Conservation (phyloP, 768 basidiomycete genomes). For the Suillus brevipes region DNA sequence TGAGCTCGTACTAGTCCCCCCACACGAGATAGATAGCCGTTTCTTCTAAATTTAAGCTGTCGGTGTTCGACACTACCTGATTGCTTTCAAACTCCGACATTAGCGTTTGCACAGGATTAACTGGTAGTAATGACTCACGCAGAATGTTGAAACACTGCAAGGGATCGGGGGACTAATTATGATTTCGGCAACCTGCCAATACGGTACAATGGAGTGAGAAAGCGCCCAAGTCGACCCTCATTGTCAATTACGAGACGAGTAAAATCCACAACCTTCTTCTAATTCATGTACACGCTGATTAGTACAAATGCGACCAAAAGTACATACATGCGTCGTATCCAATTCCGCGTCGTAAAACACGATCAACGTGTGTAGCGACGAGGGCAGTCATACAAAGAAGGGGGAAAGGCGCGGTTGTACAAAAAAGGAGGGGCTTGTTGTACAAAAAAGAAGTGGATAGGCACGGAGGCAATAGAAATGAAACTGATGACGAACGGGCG, state of each 20-base stretch:
- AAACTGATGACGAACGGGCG: neutral
- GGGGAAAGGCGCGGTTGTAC: neutral
- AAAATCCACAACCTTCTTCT: neutral
- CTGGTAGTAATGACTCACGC: neutral
- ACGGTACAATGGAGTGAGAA: too few species aligned
- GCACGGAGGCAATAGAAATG: constrained; percentile 1
- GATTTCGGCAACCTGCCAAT: neutral
- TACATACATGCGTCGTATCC: constrained; percentile 3
- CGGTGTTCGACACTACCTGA: too few species aligned
- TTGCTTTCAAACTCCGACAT: too few species aligned
- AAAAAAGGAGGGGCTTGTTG: neutral
- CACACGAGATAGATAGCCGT: too few species aligned
- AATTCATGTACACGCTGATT: neutral
- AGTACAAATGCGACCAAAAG: constrained; percentile 1
- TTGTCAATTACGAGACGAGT: neutral
- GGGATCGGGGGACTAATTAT: neutral
- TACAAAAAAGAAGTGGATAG: neutral
- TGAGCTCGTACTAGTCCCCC: too few species aligned
- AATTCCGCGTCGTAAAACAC: neutral
- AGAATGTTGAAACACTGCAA: neutral
- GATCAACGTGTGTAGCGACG: neutral
- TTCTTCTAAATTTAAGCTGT: too few species aligned
- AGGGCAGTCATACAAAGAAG: neutral
- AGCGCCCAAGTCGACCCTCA: neutral
- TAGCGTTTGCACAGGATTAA: too few species aligned